Conservation (phyloP, 129 eudicot genomes). For the Ambrosia artemisiifolia region DNA sequence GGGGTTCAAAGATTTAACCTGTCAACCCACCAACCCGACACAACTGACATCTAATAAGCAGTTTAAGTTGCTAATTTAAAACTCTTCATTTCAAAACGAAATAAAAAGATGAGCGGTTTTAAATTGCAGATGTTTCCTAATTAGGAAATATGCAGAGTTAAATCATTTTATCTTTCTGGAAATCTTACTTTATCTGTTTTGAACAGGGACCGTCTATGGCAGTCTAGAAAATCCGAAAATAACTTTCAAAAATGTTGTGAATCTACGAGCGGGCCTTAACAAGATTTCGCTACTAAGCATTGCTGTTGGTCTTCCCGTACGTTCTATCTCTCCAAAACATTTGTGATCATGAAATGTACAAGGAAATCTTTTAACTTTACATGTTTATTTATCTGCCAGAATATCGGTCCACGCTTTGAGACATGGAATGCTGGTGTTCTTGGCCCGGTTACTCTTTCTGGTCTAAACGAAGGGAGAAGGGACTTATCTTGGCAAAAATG, state of each 20-base stretch:
- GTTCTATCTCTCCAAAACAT: slow-evolving; percentile 25
- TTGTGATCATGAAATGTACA: not conserved
- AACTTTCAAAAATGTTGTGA: slow-evolving; percentile 54
- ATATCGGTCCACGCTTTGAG: slow-evolving; percentile 92
- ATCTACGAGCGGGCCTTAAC: slow-evolving; percentile 76
- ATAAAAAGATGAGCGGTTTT: not conserved
- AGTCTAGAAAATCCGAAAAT: slow-evolving; percentile 80
- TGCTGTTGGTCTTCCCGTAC: slow-evolving; percentile 97
- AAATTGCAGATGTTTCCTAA: no score
- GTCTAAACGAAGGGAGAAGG: slow-evolving; percentile 78
- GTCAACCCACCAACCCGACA: no score
- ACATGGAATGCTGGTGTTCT: slow-evolving; percentile 95
- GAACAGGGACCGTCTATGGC: slow-evolving; percentile 87
- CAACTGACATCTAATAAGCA: no score
- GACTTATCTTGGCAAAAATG: slow-evolving; percentile 99
- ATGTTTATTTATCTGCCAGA: slow-evolving; percentile 39
- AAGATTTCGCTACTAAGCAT: slow-evolving; percentile 81
- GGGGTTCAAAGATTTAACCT: no score
- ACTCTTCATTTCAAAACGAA: no score
- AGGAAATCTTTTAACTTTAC: not conserved
- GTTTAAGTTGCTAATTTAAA: no score
- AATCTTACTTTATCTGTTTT: slow-evolving; percentile 8
- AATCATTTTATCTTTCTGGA: not conserved
- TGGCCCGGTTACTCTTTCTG: slow-evolving; percentile 84
- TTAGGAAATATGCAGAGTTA: not conserved